Evolutionary conservation across 1,284 basidiomycete species (phyloP), one percentile per base, ranked within the genome.

Genomic region (Melampsora americana): DNA sequence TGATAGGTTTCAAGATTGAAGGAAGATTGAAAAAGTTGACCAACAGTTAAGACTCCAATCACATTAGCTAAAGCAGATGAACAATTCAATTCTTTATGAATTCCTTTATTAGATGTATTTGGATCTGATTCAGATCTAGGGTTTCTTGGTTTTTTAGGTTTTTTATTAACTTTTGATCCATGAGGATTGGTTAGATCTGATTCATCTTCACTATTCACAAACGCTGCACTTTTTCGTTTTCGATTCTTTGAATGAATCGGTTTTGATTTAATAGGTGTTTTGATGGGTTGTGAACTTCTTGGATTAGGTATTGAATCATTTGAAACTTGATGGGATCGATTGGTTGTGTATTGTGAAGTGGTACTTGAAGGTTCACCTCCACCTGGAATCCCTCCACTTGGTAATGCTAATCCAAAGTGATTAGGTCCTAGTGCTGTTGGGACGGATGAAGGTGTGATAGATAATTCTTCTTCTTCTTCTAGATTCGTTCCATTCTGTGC

Each of bases 31-130:
- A 56, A 56, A 66, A 2, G 16, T 26, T 14, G 5, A 32, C 42
- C 4, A 73, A 74, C 72, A n/a, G 42, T 67, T 35, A 48, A 35
- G 18, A 74, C 72, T 20, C 72, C 72, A 61, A 74, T 59, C 23
- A 74, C 6, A 26, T 67, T 32, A 26, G 65, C 53, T 18, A 74
- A 39, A 18, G 72, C 50, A 30, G 72, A 18, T 23, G 72, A 74
- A 50, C 72, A 74, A 62, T 67, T 66, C 16, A 74, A 23, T 61
- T 74, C 72, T 28, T 66, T 56, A 20, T 74, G 64, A 1, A 66
- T 60, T 6, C 72, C 72, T 35, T 46, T 67, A 35, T 60, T 67
- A 2, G 72, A 48, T 5, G 23, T 5, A 23, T 53, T 44, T 0
- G 46, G 46, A 18, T 67, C 65, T 28, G 46, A 62, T 60, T 66